Evolutionary conservation across 495 filamentous ascomycete species (phyloP), one percentile per base, ranked within the genome.

Genomic region (Neurospora tetraspora): DNA sequence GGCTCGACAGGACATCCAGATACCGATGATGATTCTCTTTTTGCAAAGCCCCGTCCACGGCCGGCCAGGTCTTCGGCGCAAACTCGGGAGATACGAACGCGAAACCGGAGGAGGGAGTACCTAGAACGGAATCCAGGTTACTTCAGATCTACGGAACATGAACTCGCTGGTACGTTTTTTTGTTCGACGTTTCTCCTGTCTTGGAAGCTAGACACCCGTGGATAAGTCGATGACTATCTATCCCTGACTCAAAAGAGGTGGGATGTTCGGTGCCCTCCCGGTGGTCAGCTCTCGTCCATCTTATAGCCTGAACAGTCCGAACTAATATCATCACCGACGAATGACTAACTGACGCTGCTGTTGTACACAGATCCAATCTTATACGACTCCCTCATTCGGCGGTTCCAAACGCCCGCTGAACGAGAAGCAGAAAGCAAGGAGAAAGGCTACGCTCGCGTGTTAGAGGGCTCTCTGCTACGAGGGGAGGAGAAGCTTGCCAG

Each of bases 381-480:
- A 59, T 94, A 96, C 82, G 92, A 95, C 78, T 87, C 88, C 71
- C 84, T 94, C 16, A 88, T 96, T 76, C 89, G 92, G 61, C 91
- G 90, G 73, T 94, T 94, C 80, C 92, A 93, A 70, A 89, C 89
- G 4, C 79, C 91, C 16, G 84, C 86, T 16, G 93, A 96, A 82
- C 86, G 92, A 70, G 90, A 93, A 79, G 86, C 84, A 16, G 91
- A 93, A 73, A 91, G 90, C 14, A 87, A 87, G 16, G 83, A 81
- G 4, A 92, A 92, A 78, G 92, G 93, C 1, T 94, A 93, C 77
- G 89, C 90, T 4, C 90, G 92, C 14, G 82, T 90, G 4, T 85
- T 95, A 0, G 89, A 94, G 77, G 87, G 91, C 2, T 91, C 93
- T 74, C 80, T 95, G 0, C 74, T 88, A 39, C 89, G 92, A 11